These are phyloP conservation scores for Posidonia australis DNA, from an alignment of 106 monocot genomes.

Conservation along the genomic window DNA sequence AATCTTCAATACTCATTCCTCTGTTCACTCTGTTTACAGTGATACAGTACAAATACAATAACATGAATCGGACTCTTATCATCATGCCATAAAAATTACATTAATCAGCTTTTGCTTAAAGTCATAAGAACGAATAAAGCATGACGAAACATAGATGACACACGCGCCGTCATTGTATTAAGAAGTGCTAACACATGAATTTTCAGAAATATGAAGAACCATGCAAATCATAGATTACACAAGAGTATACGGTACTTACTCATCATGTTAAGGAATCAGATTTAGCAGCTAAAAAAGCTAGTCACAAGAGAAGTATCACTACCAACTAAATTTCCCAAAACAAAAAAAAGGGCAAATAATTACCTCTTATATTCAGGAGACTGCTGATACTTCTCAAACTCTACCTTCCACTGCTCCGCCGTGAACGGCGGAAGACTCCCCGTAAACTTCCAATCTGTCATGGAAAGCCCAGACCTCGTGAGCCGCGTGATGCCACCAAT, in stretches of 20 bases:
- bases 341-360: not conserved
- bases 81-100: no score
- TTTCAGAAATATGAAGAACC: no score
- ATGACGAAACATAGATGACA: no score
- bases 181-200: no score
- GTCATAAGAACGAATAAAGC: no score
- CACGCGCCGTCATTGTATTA: no score
- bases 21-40: conserved; percentile 62
- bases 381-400: conserved; percentile 81
- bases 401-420: conserved; percentile 61
- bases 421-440: conserved; percentile 71
- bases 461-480: conserved; percentile 88
- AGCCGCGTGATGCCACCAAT: conserved; percentile 92
- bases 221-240: no score
- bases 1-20: conserved; percentile 88
- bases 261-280: no score
- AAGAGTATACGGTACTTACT: no score
- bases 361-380: conserved; percentile 92
- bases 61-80: not conserved
- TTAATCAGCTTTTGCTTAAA: no score
- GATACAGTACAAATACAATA: not conserved
- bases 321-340: not conserved
- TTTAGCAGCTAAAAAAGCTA: no score
- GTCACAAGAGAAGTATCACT: not conserved
- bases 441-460: conserved; percentile 98